These are phyloP conservation scores for Peniophora sp. DNA, from an alignment of 1,284 basidiomycete genomes.

Conservation along the genomic window DNA sequence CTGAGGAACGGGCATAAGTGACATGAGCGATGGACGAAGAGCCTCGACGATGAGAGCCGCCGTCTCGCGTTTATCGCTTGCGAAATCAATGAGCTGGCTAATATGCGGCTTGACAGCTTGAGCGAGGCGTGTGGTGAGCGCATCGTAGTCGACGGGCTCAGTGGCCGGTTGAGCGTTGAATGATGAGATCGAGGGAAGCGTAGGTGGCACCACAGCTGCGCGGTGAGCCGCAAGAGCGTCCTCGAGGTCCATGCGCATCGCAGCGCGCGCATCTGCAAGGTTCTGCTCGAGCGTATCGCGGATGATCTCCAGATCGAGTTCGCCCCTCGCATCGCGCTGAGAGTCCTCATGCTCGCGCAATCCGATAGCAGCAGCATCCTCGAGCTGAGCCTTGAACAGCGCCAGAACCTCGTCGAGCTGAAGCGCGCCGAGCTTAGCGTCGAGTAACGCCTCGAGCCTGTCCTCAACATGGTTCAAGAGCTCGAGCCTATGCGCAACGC, in stretches of 20 bases:
- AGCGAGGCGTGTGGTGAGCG: constrained; percentile 61
- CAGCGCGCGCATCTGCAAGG: constrained; percentile 47
- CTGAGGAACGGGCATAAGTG: constrained; percentile 23
- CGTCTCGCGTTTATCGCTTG: constrained; percentile 80
- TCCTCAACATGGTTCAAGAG: constrained; percentile 46
- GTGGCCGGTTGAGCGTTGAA: constrained; percentile 43
- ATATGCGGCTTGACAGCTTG: constrained; percentile 85
- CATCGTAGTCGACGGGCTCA: constrained; percentile 69
- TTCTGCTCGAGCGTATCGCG: constrained; percentile 62
- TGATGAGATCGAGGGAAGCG: constrained; percentile 46
- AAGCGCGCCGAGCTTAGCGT: constrained; percentile 57
- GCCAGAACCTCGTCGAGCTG: constrained; percentile 59
- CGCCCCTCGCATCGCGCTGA: constrained; percentile 62
- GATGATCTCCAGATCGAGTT: constrained; percentile 70
- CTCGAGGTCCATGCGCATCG: constrained; percentile 53
- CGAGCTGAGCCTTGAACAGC: constrained; percentile 58
- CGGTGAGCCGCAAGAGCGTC: constrained; percentile 33
- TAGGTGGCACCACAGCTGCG: constrained; percentile 50
- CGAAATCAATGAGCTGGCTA: constrained; percentile 76
- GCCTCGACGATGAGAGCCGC: constrained; percentile 70
- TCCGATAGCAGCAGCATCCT: constrained; percentile 47
- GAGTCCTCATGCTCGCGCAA: constrained; percentile 43
- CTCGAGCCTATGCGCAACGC: constrained; percentile 49
- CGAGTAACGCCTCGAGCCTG: constrained; percentile 50
- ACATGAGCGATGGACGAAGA: constrained; percentile 59